Base-by-base conservation (phyloP, 2,329 filamentous ascomycete genomes). In the Colletotrichum gloeosporioides region DNA sequence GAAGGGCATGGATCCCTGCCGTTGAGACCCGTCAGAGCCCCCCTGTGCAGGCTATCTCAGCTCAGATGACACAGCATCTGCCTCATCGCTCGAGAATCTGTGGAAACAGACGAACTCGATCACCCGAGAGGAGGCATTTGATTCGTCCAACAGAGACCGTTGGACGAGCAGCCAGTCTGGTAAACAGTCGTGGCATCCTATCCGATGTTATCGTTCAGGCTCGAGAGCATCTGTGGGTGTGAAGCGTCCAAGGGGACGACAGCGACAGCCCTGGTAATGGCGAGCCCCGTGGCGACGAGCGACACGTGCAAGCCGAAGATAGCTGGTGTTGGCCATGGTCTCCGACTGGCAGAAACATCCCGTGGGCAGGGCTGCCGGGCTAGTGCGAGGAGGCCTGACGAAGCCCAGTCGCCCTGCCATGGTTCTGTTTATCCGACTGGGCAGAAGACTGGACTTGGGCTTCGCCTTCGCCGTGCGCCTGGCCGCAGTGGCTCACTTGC, bases 81-180 rank as follows among this genome's bases (percentile, higher is more conserved):
- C 74, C 74, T 76, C 70, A 76, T 69, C 64, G 57, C 44, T 59
- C n/a, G 64, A 69, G 22, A 76, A 65, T 74, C 70, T 73, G 63
- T 64, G 74, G 70, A 76, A 76, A 76, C 70, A 66, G 74, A 76
- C 70, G 74, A 76, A 74, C 74, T 73, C 22, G 70, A 74, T 69
- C 57, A 36, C 22, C 64, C 34, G 32, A 53, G 44, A n/a, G n/a
- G 53, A 36, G 59, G n/a, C 29, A 65, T 31, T 76, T 59, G 57
- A 74, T 73, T 69, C 57, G 74, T 25, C 63, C 69, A 65, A 27
- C 39, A 68, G 15, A n/a, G 18, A 36, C 36, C 32, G 31, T 36
- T 32, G 53, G 63, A 53, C 12, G 16, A 27, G 53, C 32, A 39
- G 70, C 49, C 36, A 61, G 55, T 55, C 31, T 69, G 22, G 65